Evolutionary conservation across 495 filamentous ascomycete species (phyloP), one percentile per base, ranked within the genome.

Genomic region (Amorphotheca resinae): DNA sequence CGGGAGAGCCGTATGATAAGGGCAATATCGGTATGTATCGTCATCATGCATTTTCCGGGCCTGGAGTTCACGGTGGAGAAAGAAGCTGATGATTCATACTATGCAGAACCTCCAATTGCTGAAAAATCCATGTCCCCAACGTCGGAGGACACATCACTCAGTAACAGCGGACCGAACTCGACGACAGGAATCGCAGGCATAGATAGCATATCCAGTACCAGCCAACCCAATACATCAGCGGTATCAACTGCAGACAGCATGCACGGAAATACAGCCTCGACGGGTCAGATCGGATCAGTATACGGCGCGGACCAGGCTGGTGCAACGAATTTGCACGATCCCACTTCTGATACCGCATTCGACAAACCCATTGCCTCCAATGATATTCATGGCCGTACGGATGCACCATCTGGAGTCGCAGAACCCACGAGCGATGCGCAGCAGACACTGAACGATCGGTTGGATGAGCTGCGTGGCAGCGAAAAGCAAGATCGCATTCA

Each of bases 1-100:
- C 65, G 34, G 72, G 71, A n/a, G 68, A 75, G 56, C 74, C 73
- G 0, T 78, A 69, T 45, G 74, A 78, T 46, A 67, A 66, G 17
- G 74, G 74, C 39, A 78, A 76, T 53, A 57, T 18, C n/a, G 49
- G 48, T 54, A 7, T 9, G 35, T 41, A n/a, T n/a, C n/a, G n/a
- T n/a, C 6, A 21, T 37, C 5, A 30, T 30, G 25, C 6, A 12
- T 30, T 6, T 6, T 6, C 12, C 6, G 25, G 6, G 25, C 12
- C 6, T 30, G 25, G 25, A 30, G 25, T 33, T 38, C 3, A 38
- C 9, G 22, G 16, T 2, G 16, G 16, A 7, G 3, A 18, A 38
- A 38, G 16, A n/a, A n/a, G n/a, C n/a, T n/a, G n/a, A n/a, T n/a
- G n/a, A n/a, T n/a, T n/a, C n/a, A n/a, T n/a, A 31, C n/a, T 31